Conservation (phyloP, 768 basidiomycete species). For the Xanthoconium stramineum region DNA sequence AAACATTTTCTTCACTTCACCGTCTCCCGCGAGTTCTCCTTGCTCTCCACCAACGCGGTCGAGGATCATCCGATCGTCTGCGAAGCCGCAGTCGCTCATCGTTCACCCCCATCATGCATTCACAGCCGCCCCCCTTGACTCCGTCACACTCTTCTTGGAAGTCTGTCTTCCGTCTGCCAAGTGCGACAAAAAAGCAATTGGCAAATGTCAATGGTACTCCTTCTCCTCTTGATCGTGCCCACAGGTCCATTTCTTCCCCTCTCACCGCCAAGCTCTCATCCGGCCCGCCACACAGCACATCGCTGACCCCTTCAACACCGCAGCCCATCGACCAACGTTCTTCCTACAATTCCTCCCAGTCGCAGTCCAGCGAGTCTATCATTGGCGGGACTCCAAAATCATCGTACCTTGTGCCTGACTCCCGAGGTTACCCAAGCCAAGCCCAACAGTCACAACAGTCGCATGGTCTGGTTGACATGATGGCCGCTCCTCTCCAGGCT, state of each 20-base stretch:
- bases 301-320: conserved; percentile 54
- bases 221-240: conserved; percentile 44
- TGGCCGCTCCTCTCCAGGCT: conserved; percentile 24
- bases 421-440: conserved; percentile 10
- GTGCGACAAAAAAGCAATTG: conserved; percentile 57
- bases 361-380: conserved; percentile 72
- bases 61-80: conserved; percentile 24
- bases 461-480: conserved; percentile 18
- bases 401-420: conserved; percentile 29
- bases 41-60: conserved; percentile 11
- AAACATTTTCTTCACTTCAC: conserved; percentile 16
- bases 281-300: conserved; percentile 42
- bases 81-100: conserved; percentile 9
- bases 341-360: conserved; percentile 77
- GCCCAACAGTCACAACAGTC: conserved; percentile 3
- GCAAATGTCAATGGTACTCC: conserved; percentile 36
- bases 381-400: conserved; percentile 31
- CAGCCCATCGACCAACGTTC: conserved; percentile 57
- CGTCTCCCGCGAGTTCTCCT: neutral
- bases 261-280: conserved; percentile 11
- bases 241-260: conserved; percentile 28
- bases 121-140: conserved; percentile 21
- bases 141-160: conserved; percentile 52
- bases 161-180: conserved; percentile 69
- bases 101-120: conserved; percentile 21